phyloP scores from a whole-genome alignment of 2,329 filamentous ascomycete species.

The Fusarium subtropicale region DNA sequence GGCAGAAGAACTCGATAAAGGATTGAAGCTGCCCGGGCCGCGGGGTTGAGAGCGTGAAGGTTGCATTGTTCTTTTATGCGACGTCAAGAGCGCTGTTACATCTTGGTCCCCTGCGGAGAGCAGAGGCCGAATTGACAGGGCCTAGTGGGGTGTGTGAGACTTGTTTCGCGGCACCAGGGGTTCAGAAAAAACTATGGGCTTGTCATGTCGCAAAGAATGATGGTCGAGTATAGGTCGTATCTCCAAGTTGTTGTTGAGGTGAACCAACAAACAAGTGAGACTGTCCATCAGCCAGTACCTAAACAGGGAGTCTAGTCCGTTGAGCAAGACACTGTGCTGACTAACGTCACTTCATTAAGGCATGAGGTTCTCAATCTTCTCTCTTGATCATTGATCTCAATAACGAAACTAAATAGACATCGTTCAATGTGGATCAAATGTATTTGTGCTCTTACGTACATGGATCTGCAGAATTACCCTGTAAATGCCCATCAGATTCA shows the following conservation, averaged over 20 bases:
- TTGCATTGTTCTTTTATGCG: constrained; percentile 59
- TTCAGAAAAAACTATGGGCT: neutral
- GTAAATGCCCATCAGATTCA: neutral
- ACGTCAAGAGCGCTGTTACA: constrained; percentile 54
- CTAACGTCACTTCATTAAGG: constrained; percentile 12
- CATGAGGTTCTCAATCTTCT: neutral
- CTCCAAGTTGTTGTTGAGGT: constrained; percentile 18
- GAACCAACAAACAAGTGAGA: constrained; percentile 5
- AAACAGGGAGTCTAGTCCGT: constrained; percentile 2
- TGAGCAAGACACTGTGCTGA: constrained; percentile 18
- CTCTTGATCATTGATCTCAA: neutral
- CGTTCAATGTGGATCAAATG: neutral
- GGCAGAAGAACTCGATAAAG: constrained; percentile 55
- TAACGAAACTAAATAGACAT: neutral
- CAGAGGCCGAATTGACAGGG: constrained; percentile 14
- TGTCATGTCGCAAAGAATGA: neutral
- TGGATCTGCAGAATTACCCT: neutral
- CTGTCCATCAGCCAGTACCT: neutral
- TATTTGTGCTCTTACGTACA: neutral
- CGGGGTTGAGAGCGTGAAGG: constrained; percentile 59
- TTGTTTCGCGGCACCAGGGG: constrained; percentile 5
- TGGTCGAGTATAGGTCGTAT: neutral
- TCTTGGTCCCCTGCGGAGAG: constrained; percentile 50
- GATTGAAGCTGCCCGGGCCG: constrained; percentile 68
- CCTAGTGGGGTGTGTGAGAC: neutral